phyloP scores from a whole-genome alignment of 2,329 filamentous ascomycete genomes.

The Monilinia fructigena region DNA sequence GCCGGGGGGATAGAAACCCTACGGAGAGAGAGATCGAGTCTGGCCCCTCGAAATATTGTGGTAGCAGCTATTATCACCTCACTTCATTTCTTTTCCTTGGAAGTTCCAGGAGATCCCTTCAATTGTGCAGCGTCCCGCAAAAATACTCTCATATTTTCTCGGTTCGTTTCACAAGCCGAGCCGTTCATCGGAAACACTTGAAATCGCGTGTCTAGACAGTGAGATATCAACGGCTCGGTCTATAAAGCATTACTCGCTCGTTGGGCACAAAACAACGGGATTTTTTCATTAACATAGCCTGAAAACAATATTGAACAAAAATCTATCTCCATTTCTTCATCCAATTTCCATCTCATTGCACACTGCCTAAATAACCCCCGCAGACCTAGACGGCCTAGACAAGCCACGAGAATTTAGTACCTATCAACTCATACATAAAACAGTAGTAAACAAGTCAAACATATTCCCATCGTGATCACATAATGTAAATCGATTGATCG shows the following conservation, averaged over 20 bases:
- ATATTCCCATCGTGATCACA: slow-evolving; percentile 8
- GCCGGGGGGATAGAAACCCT: too few species aligned
- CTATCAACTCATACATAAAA: neutral
- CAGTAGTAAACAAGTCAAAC: neutral
- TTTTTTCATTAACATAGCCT: too few species aligned
- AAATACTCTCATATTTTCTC: neutral
- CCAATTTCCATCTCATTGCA: neutral
- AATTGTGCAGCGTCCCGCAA: neutral
- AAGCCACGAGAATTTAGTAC: neutral
- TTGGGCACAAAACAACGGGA: neutral
- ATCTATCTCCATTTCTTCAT: neutral
- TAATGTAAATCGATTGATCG: slow-evolving; percentile 5
- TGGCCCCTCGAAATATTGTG: neutral
- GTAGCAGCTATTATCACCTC: neutral
- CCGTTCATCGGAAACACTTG: neutral
- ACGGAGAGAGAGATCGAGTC: too few species aligned
- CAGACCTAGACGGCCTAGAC: neutral
- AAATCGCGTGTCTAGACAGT: neutral
- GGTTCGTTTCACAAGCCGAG: neutral
- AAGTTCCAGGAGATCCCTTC: neutral
- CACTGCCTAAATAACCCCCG: neutral
- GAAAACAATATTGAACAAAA: neutral
- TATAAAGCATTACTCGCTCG: neutral
- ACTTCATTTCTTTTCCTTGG: neutral
- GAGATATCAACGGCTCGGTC: neutral